A percentile compares a stretch with the other conserved stretches of the same genome.
Conservation (phyloP, 2,329 filamentous ascomycete species). For the Chaetomium sp. region DNA sequence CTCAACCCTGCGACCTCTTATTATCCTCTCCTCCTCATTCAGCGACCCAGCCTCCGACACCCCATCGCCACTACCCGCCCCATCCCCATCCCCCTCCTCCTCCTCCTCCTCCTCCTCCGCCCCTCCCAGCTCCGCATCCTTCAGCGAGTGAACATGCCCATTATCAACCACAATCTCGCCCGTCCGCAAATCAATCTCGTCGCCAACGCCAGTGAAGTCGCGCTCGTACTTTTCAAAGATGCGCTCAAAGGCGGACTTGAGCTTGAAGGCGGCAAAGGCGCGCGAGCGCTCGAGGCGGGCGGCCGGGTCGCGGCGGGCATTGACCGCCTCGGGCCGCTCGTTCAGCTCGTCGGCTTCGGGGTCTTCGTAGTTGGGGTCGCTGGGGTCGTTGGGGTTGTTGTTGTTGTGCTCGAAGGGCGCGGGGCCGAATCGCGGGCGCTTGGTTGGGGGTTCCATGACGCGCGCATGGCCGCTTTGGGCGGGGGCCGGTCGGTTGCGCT, state of each 20-base stretch:
- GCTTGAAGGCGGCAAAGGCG: constrained; percentile 66
- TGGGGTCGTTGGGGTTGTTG: not conserved
- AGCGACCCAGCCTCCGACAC: constrained; percentile 33
- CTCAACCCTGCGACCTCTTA: constrained; percentile 28
- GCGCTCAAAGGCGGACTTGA: constrained; percentile 82
- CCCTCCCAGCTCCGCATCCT: constrained; percentile 34
- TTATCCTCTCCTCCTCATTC: constrained; percentile 38
- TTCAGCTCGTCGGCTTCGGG: constrained; percentile 50
- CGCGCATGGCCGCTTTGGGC: constrained; percentile 20
- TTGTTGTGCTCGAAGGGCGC: constrained; percentile 40
- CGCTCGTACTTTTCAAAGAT: constrained; percentile 88
- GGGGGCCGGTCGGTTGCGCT: not conserved
- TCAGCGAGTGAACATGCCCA: constrained; percentile 70
- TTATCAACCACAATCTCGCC: constrained; percentile 87
- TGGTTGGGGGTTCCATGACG: constrained; percentile 60
- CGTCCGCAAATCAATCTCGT: constrained; percentile 84
- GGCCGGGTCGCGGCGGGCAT: constrained; percentile 53
- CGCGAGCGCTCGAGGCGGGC: constrained; percentile 63
- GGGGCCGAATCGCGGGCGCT: constrained; percentile 60
- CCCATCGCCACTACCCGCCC: constrained; percentile 14
- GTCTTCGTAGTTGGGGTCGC: constrained; percentile 41
- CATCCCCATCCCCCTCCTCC: constrained; percentile 23
- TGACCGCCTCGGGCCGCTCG: constrained; percentile 51
- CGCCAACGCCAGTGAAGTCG: constrained; percentile 80
- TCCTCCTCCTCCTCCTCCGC: constrained; percentile 21